phyloP scores from a whole-genome alignment of 2,329 filamentous ascomycete genomes.

The Curvularia hawaiiensis region DNA sequence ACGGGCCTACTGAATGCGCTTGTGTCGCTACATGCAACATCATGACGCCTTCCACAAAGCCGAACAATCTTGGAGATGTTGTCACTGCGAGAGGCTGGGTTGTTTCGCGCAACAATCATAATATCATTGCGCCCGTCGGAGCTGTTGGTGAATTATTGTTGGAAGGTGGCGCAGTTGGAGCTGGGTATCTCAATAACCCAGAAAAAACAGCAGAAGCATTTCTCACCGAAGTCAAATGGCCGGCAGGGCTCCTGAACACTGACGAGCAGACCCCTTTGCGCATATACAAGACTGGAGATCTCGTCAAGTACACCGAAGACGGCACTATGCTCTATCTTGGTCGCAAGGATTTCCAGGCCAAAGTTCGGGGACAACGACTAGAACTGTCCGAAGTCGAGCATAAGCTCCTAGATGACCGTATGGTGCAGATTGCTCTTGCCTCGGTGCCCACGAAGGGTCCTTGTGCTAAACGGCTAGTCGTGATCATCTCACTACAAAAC shows the following conservation, averaged over 20 bases:
- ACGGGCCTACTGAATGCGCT: slow-evolving; percentile 49
- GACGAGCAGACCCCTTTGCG: slow-evolving; percentile 7
- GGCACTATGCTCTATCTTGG: slow-evolving; percentile 42
- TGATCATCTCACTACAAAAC: slow-evolving; percentile 34
- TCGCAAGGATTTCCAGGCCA: slow-evolving; percentile 42
- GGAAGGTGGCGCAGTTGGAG: slow-evolving; percentile 44
- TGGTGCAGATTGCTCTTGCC: slow-evolving; percentile 37
- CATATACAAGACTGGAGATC: slow-evolving; percentile 47
- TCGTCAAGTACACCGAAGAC: slow-evolving; percentile 45
- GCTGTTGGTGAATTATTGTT: slow-evolving; percentile 50
- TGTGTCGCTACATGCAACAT: slow-evolving; percentile 42
- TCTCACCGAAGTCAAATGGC: slow-evolving; percentile 32
- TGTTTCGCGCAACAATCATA: slow-evolving; percentile 43
- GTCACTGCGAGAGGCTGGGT: slow-evolving; percentile 46
- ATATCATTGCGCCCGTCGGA: slow-evolving; percentile 45
- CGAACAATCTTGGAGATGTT: slow-evolving; percentile 44
- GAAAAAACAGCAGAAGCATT: slow-evolving; percentile 38
- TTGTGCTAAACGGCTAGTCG: slow-evolving; percentile 41
- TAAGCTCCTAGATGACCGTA: slow-evolving; percentile 43
- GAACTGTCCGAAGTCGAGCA: slow-evolving; percentile 55
- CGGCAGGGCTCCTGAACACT: slow-evolving; percentile 4
- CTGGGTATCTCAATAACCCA: slow-evolving; percentile 41
- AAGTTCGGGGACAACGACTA: slow-evolving; percentile 52
- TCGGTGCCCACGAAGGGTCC: slow-evolving; percentile 35
- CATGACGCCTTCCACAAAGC: slow-evolving; percentile 34